Evolutionary conservation across 306 rosid species (phyloP).

Genomic region (Ammopiptanthus mongolicus): DNA sequence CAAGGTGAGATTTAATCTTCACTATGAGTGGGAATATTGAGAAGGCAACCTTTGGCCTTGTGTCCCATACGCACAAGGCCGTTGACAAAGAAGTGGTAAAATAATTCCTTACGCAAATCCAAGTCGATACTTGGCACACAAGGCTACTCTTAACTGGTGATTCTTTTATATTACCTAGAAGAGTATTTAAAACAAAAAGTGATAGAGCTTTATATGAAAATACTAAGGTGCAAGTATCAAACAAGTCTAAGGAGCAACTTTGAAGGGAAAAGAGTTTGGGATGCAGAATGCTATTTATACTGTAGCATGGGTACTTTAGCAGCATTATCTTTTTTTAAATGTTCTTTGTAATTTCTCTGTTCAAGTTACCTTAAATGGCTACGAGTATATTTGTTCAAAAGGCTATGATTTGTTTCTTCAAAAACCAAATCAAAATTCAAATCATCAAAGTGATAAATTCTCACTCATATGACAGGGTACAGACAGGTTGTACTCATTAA

Average conservation of each 20-base stretch:
- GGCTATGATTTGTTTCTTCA: neutral
- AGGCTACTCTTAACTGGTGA: neutral
- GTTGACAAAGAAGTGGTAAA: neutral
- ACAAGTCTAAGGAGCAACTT: neutral
- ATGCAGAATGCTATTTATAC: neutral
- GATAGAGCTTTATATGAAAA: neutral
- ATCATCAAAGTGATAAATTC: conserved; percentile 12
- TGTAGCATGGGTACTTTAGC: neutral
- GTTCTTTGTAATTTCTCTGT: neutral
- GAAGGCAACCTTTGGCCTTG: conserved; percentile 10
- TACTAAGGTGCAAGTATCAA: neutral
- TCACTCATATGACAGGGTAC: neutral
- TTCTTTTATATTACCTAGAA: neutral
- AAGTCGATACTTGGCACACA: conserved; percentile 12
- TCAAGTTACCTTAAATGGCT: neutral
- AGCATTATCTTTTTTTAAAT: neutral
- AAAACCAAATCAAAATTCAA: conserved; percentile 7
- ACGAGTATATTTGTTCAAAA: neutral
- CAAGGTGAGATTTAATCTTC: neutral
- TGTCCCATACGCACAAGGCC: conserved; percentile 9
- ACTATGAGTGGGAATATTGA: neutral
- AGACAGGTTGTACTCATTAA: neutral
- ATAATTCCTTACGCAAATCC: neutral
- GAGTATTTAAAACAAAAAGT: neutral
- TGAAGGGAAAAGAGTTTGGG: neutral